Evolutionary conservation across 441 rosid genomes (phyloP).

Genomic region (Raphanus hybrid): DNA sequence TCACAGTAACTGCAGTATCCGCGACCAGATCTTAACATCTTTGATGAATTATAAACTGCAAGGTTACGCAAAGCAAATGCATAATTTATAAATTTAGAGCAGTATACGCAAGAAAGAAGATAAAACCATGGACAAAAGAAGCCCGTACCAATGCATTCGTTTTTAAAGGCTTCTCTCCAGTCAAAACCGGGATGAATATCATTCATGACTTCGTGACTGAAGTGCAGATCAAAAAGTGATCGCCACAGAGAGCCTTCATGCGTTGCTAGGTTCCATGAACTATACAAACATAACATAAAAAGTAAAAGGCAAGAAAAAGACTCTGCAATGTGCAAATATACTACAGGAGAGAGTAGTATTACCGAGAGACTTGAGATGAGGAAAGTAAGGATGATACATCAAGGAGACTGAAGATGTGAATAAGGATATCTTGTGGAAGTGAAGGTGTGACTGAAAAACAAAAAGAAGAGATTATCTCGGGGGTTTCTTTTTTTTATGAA

Average conservation of each 20-base stretch:
- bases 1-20: constrained; percentile 66
- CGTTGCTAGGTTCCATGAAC: constrained; percentile 83
- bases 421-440: constrained; percentile 73
- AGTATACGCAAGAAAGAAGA: neutral
- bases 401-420: constrained; percentile 68
- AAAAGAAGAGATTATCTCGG: neutral
- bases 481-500: neutral
- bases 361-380: constrained; percentile 66
- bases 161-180: constrained; percentile 72
- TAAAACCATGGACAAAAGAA: neutral
- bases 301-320: constrained; percentile 16
- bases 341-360: constrained; percentile 40
- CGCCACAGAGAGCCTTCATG: constrained; percentile 64
- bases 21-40: constrained; percentile 54
- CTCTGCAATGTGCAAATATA: neutral
- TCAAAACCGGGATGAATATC: constrained; percentile 39
- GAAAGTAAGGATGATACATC: constrained; percentile 66
- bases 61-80: neutral
- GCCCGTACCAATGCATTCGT: constrained; percentile 51
- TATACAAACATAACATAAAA: constrained; percentile 39
- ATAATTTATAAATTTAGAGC: neutral
- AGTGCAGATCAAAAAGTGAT: constrained; percentile 47
- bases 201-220: constrained; percentile 40
- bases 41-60: constrained; percentile 50
- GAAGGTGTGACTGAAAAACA: constrained; percentile 52